These are phyloP conservation scores for Curvularia eragrostidis DNA, from an alignment of 2,329 filamentous ascomycete genomes.

Conservation along the genomic window DNA sequence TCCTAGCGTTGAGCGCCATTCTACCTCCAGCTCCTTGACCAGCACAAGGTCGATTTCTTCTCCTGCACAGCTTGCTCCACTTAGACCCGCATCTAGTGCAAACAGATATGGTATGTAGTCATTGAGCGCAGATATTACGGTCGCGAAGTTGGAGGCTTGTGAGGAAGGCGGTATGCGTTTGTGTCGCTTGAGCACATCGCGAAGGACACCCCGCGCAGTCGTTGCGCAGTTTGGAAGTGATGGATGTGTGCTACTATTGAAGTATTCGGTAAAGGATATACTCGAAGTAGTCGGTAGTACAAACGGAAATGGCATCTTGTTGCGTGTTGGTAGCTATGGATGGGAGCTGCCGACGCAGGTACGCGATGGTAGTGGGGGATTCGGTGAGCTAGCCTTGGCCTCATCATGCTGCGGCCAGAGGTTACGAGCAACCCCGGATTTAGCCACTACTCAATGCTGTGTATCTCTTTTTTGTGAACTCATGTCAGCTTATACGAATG, in stretches of 20 bases:
- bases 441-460: background rate
- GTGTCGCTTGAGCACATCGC: slow-evolving; percentile 84
- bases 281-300: slow-evolving; percentile 86
- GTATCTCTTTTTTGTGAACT: background rate
- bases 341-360: slow-evolving; percentile 33
- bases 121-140: slow-evolving; percentile 72
- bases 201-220: slow-evolving; percentile 81
- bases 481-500: slow-evolving; percentile 7
- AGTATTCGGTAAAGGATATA: slow-evolving; percentile 79
- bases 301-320: slow-evolving; percentile 85
- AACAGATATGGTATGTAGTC: slow-evolving; percentile 85
- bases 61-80: slow-evolving; percentile 59
- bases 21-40: slow-evolving; percentile 69
- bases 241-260: slow-evolving; percentile 83
- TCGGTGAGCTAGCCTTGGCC: slow-evolving; percentile 28
- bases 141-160: slow-evolving; percentile 72
- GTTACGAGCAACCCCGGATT: background rate
- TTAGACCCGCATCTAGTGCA: slow-evolving; percentile 76
- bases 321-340: slow-evolving; percentile 19
- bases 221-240: slow-evolving; percentile 84
- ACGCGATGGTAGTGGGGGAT: slow-evolving; percentile 36
- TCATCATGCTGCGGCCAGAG: slow-evolving; percentile 17
- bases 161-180: slow-evolving; percentile 80
- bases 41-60: slow-evolving; percentile 74
- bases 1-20: slow-evolving; percentile 84